phyloP scores from a whole-genome alignment of 108 stramenopile species.

The Cylindrotheca fusiformis region DNA sequence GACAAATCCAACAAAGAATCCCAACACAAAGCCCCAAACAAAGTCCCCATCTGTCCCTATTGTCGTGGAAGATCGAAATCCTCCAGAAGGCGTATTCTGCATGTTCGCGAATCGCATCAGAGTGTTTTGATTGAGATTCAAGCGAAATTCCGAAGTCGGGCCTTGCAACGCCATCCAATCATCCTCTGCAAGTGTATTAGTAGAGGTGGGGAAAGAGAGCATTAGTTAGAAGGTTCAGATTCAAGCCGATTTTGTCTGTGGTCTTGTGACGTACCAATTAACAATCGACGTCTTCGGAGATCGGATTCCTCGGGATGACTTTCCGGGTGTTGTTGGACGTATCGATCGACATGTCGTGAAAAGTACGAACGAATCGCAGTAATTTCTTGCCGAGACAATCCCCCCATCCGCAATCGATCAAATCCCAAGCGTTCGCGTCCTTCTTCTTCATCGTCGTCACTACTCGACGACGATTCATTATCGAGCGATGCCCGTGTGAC shows the following conservation, averaged over 20 bases:
- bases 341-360: conserved; percentile 67
- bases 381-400: conserved; percentile 62
- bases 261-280: not conserved
- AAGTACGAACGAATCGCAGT: conserved; percentile 78
- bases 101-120: conserved; percentile 20
- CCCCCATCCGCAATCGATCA: conserved; percentile 70
- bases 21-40: conserved; percentile 88
- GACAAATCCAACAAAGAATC: conserved; percentile 89
- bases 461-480: conserved; percentile 12
- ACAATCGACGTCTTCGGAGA: conserved; percentile 28
- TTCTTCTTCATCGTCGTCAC: conserved; percentile 18
- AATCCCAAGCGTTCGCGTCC: conserved; percentile 61
- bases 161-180: conserved; percentile 85
- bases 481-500: conserved; percentile 21
- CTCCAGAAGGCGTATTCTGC: conserved; percentile 14
- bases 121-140: conserved; percentile 72
- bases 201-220: too few species aligned
- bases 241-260: too few species aligned
- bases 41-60: conserved; percentile 87
- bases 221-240: too few species aligned
- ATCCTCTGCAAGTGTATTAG: conserved; percentile 74
- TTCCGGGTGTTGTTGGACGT: conserved; percentile 32
- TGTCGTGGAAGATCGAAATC: conserved; percentile 2
- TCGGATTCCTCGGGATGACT: conserved; percentile 30
- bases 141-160: conserved; percentile 77